Evolutionary conservation across 2,329 filamentous ascomycete genomes (phyloP), one percentile per base, ranked within the genome.

Genomic region (Keithomyces neogunnii): DNA sequence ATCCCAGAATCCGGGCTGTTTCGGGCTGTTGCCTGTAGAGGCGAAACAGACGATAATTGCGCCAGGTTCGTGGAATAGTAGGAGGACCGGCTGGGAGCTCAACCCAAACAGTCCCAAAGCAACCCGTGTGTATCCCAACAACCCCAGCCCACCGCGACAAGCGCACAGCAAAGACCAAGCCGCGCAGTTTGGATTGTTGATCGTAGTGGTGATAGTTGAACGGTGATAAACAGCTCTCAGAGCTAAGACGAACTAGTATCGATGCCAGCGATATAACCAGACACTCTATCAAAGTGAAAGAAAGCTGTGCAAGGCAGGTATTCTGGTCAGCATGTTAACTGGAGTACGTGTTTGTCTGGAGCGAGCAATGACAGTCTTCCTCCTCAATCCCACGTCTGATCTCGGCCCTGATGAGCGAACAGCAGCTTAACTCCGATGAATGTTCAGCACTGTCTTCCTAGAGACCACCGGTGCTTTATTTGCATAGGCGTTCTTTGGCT

Each of bases 61-160:
- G 66, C 68, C 68, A 70, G 66, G 49, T 61, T 66, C 65, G 54
- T 49, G 52, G 54, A 48, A 54, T 46, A 50, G 52, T 13, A 47
- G 57, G 53, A 58, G 62, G 63, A 67, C 62, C 60, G 60, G 60
- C 60, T 66, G 62, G 63, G 64, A 52, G 49, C 60, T 48, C 50
- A 54, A 61, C 62, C 67, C 66, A 67, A 68, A 64, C 59, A 68
- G 66, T 64, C 62, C 66, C 59, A 40, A 57, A 29, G 53, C 43
- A 58, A 49, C 36, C 53, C 28, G 45, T 39, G 33, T 26, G 4
- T 29, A 35, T 44, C 28, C 40, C 10, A 30, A 30, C 40, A 10
- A 44, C 6, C 40, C 28, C 40, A 11, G 28, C 40, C 40, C 40
- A 11, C 40, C 11, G 13, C 28, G 40, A 30, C 28, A 7, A 44